Evolutionary conservation across 2,329 filamentous ascomycete species (phyloP).

Genomic region (Fusarium xyrophilum): DNA sequence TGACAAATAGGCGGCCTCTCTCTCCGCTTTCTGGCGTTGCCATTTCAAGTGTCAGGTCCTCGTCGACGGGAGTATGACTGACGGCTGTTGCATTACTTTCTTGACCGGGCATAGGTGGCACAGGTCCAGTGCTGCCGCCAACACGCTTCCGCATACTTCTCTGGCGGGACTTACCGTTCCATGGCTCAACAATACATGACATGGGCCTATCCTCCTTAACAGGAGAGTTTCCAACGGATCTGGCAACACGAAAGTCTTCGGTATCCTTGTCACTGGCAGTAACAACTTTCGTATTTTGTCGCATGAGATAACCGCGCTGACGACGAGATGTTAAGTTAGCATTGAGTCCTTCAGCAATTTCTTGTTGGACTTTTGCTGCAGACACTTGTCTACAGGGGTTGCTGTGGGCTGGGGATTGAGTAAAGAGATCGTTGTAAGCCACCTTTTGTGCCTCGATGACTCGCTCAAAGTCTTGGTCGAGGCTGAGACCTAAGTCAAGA

Average conservation of each 20-base stretch:
- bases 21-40: conserved; percentile 80
- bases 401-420: conserved; percentile 33
- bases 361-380: conserved; percentile 30
- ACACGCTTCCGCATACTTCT: conserved; percentile 65
- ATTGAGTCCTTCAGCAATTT: conserved; percentile 46
- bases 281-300: conserved; percentile 97
- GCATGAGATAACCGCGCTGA: conserved; percentile 98
- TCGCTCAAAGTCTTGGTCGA: conserved; percentile 92
- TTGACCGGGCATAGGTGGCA: conserved; percentile 86
- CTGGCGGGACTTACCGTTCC: conserved; percentile 82
- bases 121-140: conserved; percentile 61
- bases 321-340: conserved; percentile 68
- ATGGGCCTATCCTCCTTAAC: conserved; percentile 80
- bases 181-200: conserved; percentile 96
- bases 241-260: conserved; percentile 61
- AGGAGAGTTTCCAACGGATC: conserved; percentile 72
- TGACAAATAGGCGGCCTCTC: conserved; percentile 91
- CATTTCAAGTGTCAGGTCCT: conserved; percentile 64
- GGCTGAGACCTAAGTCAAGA: conserved; percentile 82
- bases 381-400: conserved; percentile 56
- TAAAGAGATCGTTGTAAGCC: conserved; percentile 43
- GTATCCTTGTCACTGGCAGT: conserved; percentile 82
- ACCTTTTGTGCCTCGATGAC: conserved; percentile 99
- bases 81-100: conserved; percentile 77
- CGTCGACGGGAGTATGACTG: conserved; percentile 71